Conservation (phyloP, 257 asterid species). For the Forsythia suspensa region DNA sequence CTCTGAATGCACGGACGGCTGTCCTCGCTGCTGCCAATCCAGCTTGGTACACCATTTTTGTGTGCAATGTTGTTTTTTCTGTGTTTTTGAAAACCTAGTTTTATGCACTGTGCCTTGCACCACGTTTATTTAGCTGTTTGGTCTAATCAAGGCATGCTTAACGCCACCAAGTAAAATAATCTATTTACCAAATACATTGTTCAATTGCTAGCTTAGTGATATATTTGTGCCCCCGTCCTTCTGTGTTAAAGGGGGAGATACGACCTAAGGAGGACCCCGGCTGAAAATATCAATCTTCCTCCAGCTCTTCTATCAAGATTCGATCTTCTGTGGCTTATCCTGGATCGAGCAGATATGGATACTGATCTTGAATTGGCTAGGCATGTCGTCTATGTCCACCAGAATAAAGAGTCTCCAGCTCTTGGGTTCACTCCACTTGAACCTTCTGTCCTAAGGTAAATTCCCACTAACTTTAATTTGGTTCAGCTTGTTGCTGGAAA, state of each 20-base stretch:
- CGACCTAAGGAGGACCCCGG: constrained; percentile 94
- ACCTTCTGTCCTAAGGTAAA: constrained; percentile 88
- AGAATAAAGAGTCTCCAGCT: constrained; percentile 93
- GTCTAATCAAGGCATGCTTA: constrained; percentile 6
- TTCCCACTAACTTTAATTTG: constrained; percentile 9
- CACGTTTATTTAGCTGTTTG: not conserved
- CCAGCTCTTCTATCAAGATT: constrained; percentile 98
- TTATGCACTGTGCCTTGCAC: not conserved
- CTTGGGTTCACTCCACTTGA: constrained; percentile 98
- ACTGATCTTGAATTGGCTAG: constrained; percentile 98
- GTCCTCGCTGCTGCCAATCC: constrained; percentile 99
- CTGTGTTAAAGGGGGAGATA: constrained; percentile 83
- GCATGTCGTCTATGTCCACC: constrained; percentile 96
- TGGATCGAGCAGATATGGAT: constrained; percentile 98
- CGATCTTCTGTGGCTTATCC: constrained; percentile 95
- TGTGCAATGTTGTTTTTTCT: constrained; percentile 8
- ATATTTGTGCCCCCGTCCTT: not conserved
- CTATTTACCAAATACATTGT: not conserved
- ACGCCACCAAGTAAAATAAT: not conserved
- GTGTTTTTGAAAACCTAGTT: not conserved
- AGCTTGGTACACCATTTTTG: constrained; percentile 69
- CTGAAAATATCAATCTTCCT: constrained; percentile 97
- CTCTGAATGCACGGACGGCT: constrained; percentile 97
- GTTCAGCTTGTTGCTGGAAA: not conserved
- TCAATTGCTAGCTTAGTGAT: constrained; percentile 8